A percentile compares a stretch with the other conserved stretches of the same genome.
These are phyloP conservation scores for Ustilaginoidea virens DNA, from an alignment of 2,329 filamentous ascomycete genomes.

Conservation along the genomic window DNA sequence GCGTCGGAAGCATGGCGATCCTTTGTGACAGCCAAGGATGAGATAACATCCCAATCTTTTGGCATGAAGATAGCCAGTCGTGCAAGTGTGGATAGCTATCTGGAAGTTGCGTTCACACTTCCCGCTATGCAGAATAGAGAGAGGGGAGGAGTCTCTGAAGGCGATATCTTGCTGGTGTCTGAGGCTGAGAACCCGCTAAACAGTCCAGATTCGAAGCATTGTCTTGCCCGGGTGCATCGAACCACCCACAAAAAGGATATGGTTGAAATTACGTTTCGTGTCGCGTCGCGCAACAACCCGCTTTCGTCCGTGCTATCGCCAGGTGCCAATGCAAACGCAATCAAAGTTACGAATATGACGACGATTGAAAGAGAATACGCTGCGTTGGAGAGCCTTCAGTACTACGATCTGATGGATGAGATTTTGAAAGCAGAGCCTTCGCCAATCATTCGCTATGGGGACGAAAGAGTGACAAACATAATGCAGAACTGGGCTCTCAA, in stretches of 20 bases:
- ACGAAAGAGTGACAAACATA: slow-evolving; percentile 53
- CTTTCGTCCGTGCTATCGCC: slow-evolving; percentile 50
- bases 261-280: slow-evolving; percentile 73
- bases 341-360: slow-evolving; percentile 84
- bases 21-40: slow-evolving; percentile 80
- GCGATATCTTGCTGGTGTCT: slow-evolving; percentile 80
- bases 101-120: slow-evolving; percentile 81
- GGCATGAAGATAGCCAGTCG: slow-evolving; percentile 79
- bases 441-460: slow-evolving; percentile 66
- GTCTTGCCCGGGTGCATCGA: slow-evolving; percentile 70
- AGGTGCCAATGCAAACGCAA: slow-evolving; percentile 52
- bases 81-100: slow-evolving; percentile 79
- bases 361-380: slow-evolving; percentile 93
- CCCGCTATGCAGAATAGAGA: slow-evolving; percentile 56
- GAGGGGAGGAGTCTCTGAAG: slow-evolving; percentile 55
- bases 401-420: slow-evolving; percentile 91
- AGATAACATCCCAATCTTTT: slow-evolving; percentile 65
- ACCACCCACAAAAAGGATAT: slow-evolving; percentile 67
- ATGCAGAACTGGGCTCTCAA: slow-evolving; percentile 75
- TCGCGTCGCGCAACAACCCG: slow-evolving; percentile 51
- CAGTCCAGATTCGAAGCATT: slow-evolving; percentile 54
- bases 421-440: slow-evolving; percentile 82
- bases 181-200: slow-evolving; percentile 55
- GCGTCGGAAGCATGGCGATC: slow-evolving; percentile 92
- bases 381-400: slow-evolving; percentile 76